Percentiles rank a stretch among this genome's conserved stretches.
Conservation (phyloP, 345 rosid genomes). For the Psidium friedrichsthalianum region DNA sequence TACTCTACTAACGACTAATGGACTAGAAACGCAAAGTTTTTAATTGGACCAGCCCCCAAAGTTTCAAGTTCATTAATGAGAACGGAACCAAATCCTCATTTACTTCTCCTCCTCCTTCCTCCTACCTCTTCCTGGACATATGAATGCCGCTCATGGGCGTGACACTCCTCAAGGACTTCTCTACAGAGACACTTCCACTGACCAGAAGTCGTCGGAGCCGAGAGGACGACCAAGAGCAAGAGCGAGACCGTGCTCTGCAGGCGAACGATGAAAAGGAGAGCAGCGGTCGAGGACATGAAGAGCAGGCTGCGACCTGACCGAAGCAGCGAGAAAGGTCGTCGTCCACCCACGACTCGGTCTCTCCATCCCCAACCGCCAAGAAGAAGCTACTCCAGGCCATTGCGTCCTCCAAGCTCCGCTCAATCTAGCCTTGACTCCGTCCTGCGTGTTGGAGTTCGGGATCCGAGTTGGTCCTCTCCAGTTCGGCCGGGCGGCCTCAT, state of each 20-base stretch:
- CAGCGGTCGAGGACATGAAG: constrained; percentile 1
- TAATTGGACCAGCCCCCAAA: constrained; percentile 4
- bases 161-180: constrained; percentile 42
- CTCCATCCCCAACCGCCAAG: constrained; percentile 32
- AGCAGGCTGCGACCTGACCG: background rate
- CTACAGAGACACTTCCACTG: constrained; percentile 82
- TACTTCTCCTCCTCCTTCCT: background rate
- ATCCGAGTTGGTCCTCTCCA: no score
- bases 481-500: no score
- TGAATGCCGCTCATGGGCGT: constrained; percentile 42
- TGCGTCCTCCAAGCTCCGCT: constrained; percentile 74
- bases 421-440: no score
- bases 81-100: background rate
- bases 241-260: background rate
- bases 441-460: no score
- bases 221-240: constrained; percentile 13
- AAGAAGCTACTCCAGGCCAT: constrained; percentile 62
- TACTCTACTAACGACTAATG: background rate
- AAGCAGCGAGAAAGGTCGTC: background rate
- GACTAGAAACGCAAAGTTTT: background rate
- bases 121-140: background rate
- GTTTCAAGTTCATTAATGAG: background rate
- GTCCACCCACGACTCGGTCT: background rate
- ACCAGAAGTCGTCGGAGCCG: constrained; percentile 40
- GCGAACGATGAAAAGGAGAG: background rate